These are phyloP conservation scores for Mantamonas sphyraenae DNA, from an alignment of 78 protist genomes.

Conservation along the genomic window DNA sequence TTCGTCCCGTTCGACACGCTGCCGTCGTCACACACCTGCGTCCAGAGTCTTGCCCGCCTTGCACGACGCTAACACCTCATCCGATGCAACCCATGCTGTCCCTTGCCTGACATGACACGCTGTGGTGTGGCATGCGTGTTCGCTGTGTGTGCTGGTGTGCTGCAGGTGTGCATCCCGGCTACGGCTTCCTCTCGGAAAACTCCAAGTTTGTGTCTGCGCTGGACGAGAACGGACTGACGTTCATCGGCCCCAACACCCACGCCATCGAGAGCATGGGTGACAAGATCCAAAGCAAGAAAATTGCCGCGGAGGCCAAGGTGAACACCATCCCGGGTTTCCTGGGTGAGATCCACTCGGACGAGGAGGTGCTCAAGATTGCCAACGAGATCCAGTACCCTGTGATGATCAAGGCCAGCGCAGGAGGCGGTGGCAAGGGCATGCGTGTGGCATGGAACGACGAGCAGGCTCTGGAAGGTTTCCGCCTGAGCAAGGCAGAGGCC, in stretches of 20 bases:
- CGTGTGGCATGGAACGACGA: conserved; percentile 66
- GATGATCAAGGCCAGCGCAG: conserved; percentile 92
- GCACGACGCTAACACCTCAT: background rate
- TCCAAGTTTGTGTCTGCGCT: conserved; percentile 51
- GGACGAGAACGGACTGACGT: conserved; percentile 24
- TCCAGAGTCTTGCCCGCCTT: conserved; percentile 6
- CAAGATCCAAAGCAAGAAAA: conserved; percentile 80
- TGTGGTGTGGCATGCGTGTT: no score
- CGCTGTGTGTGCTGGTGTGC: no score
- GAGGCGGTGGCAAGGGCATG: conserved; percentile 98
- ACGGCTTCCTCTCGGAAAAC: conserved; percentile 94
- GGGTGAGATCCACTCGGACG: conserved; percentile 53
- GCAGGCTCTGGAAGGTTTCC: conserved; percentile 65
- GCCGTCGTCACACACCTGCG: no score
- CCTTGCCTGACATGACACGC: background rate
- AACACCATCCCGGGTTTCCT: conserved; percentile 80
- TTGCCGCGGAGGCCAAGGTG: conserved; percentile 81
- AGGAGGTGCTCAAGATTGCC: conserved; percentile 58
- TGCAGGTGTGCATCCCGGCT: conserved; percentile 96
- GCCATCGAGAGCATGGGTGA: conserved; percentile 92
- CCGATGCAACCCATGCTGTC: background rate
- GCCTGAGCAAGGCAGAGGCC: conserved; percentile 31
- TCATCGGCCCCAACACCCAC: conserved; percentile 72
- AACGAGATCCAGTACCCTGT: conserved; percentile 86
- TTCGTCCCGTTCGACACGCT: no score